Conservation (phyloP, 2,329 filamentous ascomycete species). For the Lachnellula hyalina region DNA sequence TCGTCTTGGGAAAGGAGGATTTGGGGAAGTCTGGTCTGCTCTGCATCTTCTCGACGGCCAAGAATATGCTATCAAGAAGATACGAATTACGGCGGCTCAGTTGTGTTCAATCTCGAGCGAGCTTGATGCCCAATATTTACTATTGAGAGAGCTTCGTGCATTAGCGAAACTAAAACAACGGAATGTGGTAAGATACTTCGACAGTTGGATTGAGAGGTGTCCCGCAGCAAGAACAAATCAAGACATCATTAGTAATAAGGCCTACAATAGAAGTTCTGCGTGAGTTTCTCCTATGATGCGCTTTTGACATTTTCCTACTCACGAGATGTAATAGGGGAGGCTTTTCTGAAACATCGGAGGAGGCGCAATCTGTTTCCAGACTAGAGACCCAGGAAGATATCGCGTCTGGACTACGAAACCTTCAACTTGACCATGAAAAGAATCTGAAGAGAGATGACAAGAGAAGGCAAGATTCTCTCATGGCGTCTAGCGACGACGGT, state of each 20-base stretch:
- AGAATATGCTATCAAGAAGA: slow-evolving; percentile 62
- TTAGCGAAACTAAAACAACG: slow-evolving; percentile 57
- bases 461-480: not conserved
- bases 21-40: slow-evolving; percentile 58
- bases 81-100: slow-evolving; percentile 43
- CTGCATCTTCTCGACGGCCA: slow-evolving; percentile 56
- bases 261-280: not conserved
- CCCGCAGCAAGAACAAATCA: not conserved
- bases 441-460: slow-evolving; percentile 4
- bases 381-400: not conserved
- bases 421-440: not conserved
- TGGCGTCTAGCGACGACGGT: not conserved
- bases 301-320: not conserved
- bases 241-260: not conserved
- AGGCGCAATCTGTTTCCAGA: not conserved
- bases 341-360: not conserved
- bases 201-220: slow-evolving; percentile 56
- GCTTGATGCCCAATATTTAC: slow-evolving; percentile 13
- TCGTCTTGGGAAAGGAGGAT: slow-evolving; percentile 59
- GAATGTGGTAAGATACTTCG: slow-evolving; percentile 62
- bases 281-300: not conserved
- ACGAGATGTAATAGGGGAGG: not conserved
- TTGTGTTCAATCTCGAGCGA: slow-evolving; percentile 36
- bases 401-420: not conserved
- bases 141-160: slow-evolving; percentile 48